Conservation (phyloP, 2,329 filamentous ascomycete species). For the Torrubiellomyces zombiae region DNA sequence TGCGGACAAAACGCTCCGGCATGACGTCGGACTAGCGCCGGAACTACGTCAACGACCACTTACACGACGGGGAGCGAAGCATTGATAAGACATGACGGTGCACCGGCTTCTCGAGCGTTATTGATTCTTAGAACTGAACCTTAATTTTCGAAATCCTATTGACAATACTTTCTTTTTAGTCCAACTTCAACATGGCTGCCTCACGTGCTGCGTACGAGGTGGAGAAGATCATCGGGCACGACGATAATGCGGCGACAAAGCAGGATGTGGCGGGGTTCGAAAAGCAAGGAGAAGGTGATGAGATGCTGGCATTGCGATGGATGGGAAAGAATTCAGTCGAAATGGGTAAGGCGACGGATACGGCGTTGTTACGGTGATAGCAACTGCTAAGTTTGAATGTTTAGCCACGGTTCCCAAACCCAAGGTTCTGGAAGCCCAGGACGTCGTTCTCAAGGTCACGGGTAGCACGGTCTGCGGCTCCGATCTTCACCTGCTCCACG, state of each 20-base stretch:
- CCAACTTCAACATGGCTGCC: too few species aligned
- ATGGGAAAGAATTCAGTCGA: slow-evolving; percentile 65
- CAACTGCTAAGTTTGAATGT: not conserved
- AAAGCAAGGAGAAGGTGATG: slow-evolving; percentile 32
- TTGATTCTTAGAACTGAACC: too few species aligned
- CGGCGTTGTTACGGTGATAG: too few species aligned
- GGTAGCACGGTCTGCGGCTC: slow-evolving; percentile 42
- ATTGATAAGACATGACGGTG: too few species aligned
- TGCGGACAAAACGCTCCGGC: too few species aligned
- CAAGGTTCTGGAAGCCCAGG: slow-evolving; percentile 51
- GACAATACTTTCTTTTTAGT: too few species aligned
- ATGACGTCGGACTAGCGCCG: too few species aligned
- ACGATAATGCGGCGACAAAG: slow-evolving; percentile 42
- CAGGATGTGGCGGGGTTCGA: slow-evolving; percentile 54
- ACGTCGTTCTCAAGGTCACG: slow-evolving; percentile 68
- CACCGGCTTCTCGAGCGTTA: too few species aligned
- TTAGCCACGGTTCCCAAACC: slow-evolving; percentile 51
- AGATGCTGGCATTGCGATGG: slow-evolving; percentile 71
- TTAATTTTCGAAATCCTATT: too few species aligned
- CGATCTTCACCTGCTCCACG: slow-evolving; percentile 41
- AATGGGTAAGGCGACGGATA: slow-evolving; percentile 33
- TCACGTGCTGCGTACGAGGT: slow-evolving; percentile 48
- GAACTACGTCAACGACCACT: too few species aligned
- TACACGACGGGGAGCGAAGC: too few species aligned
- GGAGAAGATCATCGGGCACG: slow-evolving; percentile 55